phyloP scores from a whole-genome alignment of 805 yeast genomes.

The Metschnikowia matae region DNA sequence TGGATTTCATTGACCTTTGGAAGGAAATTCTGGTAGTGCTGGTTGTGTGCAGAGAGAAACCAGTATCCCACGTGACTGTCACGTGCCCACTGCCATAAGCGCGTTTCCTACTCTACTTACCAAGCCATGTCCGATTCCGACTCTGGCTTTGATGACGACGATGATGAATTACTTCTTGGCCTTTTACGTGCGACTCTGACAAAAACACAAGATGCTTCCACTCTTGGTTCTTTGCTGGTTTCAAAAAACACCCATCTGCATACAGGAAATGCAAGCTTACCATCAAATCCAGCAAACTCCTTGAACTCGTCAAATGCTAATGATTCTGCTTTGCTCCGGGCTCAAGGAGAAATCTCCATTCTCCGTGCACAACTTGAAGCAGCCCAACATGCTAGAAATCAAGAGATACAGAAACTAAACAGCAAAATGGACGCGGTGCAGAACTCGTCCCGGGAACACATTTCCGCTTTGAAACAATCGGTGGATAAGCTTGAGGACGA shows the following conservation, averaged over 20 bases:
- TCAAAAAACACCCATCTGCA: not conserved
- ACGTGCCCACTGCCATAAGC: not conserved
- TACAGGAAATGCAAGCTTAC: conserved; percentile 4
- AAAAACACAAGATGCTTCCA: conserved; percentile 6
- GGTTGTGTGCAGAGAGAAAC: not conserved
- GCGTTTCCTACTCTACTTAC: not conserved
- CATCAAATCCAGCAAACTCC: not conserved
- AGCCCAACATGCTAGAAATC: conserved; percentile 37
- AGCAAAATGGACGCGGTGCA: conserved; percentile 17
- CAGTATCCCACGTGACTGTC: not conserved
- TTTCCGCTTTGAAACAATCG: conserved; percentile 26
- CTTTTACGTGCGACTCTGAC: conserved; percentile 39
- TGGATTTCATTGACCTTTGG: not conserved
- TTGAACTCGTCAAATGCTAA: not conserved
- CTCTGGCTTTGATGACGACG: conserved; percentile 35
- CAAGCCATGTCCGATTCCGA: conserved; percentile 4
- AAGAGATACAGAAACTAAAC: conserved; percentile 30
- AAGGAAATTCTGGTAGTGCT: not conserved
- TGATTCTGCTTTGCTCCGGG: conserved; percentile 36
- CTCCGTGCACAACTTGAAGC: conserved; percentile 60
- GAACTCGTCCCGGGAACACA: conserved; percentile 27
- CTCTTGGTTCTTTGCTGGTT: not conserved
- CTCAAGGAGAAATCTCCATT: conserved; percentile 79
- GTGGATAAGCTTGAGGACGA: conserved; percentile 41
- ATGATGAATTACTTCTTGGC: conserved; percentile 47